Evolutionary conservation across 176 grass and related monocot species (phyloP).

Genomic region (Rhynchospora pubera): DNA sequence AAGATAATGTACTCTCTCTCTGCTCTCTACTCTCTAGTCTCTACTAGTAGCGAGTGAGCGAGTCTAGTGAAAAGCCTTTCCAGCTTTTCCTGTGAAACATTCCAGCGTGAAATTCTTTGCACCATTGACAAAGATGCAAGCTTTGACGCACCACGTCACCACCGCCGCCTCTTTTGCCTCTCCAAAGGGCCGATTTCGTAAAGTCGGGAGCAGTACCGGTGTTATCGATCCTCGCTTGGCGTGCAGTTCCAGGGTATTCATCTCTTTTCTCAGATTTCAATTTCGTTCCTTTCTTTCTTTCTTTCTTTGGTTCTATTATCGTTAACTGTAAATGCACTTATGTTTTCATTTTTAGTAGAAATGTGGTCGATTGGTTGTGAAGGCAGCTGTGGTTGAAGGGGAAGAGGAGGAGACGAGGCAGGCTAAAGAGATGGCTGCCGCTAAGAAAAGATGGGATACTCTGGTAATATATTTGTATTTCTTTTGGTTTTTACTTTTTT

Average conservation of each 20-base stretch:
- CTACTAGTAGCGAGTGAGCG: neutral
- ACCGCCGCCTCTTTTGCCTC: neutral
- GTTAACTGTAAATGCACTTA: neutral
- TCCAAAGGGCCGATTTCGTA: neutral
- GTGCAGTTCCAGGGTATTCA: neutral
- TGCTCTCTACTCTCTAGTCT: too few species aligned
- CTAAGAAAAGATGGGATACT: conserved; percentile 82
- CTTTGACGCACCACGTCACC: neutral
- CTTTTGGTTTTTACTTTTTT: neutral
- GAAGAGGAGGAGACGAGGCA: conserved; percentile 78
- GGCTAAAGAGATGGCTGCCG: conserved; percentile 79
- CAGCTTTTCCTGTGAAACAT: neutral
- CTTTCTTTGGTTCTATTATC: neutral
- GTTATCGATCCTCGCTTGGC: neutral
- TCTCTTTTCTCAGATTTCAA: neutral
- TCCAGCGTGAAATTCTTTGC: neutral
- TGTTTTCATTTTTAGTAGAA: neutral
- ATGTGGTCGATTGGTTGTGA: conserved; percentile 31
- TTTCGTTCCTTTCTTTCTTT: neutral
- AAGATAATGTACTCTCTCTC: neutral
- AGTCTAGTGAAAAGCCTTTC: too few species aligned
- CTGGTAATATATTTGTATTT: conserved; percentile 41
- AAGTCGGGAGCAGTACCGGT: neutral
- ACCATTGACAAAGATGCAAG: conserved; percentile 23
- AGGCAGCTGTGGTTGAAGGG: conserved; percentile 43